A percentile compares a stretch with the other conserved stretches of the same genome.
phyloP scores from a whole-genome alignment of 2,329 filamentous ascomycete species.

The Trichoderma simmonsii region DNA sequence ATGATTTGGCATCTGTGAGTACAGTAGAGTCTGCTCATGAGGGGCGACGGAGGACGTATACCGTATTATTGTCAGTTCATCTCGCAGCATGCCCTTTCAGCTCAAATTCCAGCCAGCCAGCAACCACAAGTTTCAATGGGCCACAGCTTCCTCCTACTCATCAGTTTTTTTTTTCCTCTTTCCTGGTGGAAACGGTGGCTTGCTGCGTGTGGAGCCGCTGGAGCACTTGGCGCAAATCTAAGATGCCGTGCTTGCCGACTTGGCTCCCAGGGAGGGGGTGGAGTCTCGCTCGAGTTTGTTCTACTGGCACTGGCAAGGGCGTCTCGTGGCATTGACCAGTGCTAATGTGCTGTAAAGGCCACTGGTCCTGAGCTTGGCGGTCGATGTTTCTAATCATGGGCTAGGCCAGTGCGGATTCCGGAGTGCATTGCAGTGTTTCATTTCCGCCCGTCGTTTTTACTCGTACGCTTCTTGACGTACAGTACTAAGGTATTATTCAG shows the following conservation, averaged over 20 bases:
- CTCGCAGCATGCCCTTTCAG: not conserved
- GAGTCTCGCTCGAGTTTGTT: not conserved
- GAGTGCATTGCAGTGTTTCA: not conserved
- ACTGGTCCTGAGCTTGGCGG: constrained; percentile 4
- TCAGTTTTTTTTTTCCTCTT: not conserved
- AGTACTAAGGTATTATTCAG: not conserved
- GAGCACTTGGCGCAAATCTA: constrained; percentile 15
- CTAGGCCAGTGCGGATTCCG: not conserved
- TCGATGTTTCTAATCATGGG: not conserved
- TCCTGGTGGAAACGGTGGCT: constrained; percentile 12
- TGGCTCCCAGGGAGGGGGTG: constrained; percentile 17
- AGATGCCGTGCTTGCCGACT: constrained; percentile 21
- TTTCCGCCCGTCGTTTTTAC: not conserved
- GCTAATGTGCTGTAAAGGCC: not conserved
- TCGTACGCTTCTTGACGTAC: not conserved
- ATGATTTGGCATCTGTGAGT: not conserved
- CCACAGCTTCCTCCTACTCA: not conserved
- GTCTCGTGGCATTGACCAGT: constrained; percentile 11
- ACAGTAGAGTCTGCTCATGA: no score
- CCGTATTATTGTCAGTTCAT: not conserved
- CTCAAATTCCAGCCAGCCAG: not conserved
- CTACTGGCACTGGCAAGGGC: constrained; percentile 1
- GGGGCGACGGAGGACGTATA: no score
- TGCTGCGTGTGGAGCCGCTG: constrained; percentile 7
- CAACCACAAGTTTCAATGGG: not conserved